Evolutionary conservation across 1,284 basidiomycete genomes (phyloP).

Genomic region (Stereum hirsutum): DNA sequence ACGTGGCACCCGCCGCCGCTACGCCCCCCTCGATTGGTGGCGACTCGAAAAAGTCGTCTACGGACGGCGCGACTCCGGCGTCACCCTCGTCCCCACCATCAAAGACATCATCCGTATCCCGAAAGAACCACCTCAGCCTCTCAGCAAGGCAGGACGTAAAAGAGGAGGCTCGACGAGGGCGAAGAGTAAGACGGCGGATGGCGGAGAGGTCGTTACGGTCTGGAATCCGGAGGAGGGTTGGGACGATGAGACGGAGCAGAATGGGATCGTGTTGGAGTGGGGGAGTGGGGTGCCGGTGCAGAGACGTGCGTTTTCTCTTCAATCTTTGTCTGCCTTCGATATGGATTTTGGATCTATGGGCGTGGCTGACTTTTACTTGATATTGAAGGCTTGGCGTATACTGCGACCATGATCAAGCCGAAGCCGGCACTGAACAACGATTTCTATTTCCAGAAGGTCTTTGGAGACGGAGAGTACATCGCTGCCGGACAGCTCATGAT

Average conservation of each 20-base stretch:
- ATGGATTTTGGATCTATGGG: not conserved
- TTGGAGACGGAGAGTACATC: conserved; percentile 86
- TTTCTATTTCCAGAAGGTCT: conserved; percentile 92
- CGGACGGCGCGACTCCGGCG: conserved; percentile 44
- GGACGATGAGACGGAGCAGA: conserved; percentile 73
- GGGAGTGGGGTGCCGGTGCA: conserved; percentile 49
- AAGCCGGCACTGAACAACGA: conserved; percentile 47
- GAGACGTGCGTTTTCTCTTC: conserved; percentile 48
- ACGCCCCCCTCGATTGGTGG: conserved; percentile 86
- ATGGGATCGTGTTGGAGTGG: conserved; percentile 67
- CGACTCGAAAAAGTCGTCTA: conserved; percentile 87
- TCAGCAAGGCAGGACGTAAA: conserved; percentile 32
- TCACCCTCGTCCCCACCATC: conserved; percentile 67
- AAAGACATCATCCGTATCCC: conserved; percentile 77
- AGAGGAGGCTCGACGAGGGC: conserved; percentile 29
- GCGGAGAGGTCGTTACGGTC: conserved; percentile 21
- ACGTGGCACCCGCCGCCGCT: conserved; percentile 64
- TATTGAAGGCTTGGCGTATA: conserved; percentile 72
- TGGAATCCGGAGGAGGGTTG: conserved; percentile 74
- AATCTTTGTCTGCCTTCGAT: conserved; percentile 1
- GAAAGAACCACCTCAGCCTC: conserved; percentile 48
- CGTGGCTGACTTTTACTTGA: too few species aligned
- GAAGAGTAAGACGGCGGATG: conserved; percentile 30
- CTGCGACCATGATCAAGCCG: conserved; percentile 56
- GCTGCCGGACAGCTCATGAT: conserved; percentile 86